Evolutionary conservation across 1,284 basidiomycete species (phyloP).

Genomic region (Golubevia pallescens): DNA sequence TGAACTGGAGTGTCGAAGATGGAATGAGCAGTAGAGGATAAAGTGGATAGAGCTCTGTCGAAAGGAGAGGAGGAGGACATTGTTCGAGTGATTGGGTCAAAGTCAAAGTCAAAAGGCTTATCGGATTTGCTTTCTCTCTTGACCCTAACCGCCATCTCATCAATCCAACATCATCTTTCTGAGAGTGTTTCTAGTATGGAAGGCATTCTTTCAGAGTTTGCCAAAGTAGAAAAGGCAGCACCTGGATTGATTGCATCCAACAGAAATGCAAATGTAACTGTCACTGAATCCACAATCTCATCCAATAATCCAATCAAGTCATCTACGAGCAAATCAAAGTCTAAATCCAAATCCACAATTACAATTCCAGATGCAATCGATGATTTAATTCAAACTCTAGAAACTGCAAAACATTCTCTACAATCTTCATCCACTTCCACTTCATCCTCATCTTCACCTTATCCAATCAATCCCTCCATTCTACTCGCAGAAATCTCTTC

Average conservation of each 20-base stretch:
- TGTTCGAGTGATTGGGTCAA: no score
- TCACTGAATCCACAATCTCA: neutral
- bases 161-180: no score
- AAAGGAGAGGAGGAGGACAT: no score
- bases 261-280: neutral
- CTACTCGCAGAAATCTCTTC: constrained; percentile 23
- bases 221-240: constrained; percentile 28
- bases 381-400: constrained; percentile 33
- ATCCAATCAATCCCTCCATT: neutral
- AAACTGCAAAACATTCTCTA: constrained; percentile 29
- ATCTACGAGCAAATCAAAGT: neutral
- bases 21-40: no score
- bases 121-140: no score
- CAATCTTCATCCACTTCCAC: neutral
- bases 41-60: no score
- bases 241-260: constrained; percentile 24
- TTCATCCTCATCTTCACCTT: constrained; percentile 6
- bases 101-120: no score
- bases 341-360: constrained; percentile 11
- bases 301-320: constrained; percentile 22
- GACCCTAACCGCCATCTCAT: no score
- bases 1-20: no score
- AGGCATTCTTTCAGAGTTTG: constrained; percentile 47
- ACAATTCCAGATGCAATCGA: constrained; percentile 45
- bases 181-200: constrained; percentile 26